A percentile compares a stretch with the other conserved stretches of the same genome.
These are phyloP conservation scores for Trametes elegans DNA, from an alignment of 768 basidiomycete genomes.

Conservation along the genomic window DNA sequence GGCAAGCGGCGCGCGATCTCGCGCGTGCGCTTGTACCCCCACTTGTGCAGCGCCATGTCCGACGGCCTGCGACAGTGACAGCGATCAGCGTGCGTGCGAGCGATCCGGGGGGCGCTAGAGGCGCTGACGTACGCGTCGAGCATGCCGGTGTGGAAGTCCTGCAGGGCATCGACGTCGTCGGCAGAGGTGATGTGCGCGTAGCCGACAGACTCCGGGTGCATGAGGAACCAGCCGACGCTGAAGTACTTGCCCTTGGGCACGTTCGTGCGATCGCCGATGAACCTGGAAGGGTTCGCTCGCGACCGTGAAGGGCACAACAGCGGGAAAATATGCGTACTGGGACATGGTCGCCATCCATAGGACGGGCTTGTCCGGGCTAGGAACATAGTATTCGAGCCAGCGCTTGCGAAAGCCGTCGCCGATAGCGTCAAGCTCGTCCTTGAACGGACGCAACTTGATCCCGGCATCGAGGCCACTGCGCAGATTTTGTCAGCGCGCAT, in stretches of 20 bases:
- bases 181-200: conserved; percentile 47
- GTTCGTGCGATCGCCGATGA: conserved; percentile 18
- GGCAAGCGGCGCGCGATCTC: conserved; percentile 58
- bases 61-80: too few relatives aligned
- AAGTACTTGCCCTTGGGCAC: conserved; percentile 29
- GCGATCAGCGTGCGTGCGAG: too few relatives aligned
- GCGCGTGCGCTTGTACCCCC: conserved; percentile 53
- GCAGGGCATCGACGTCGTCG: conserved; percentile 38
- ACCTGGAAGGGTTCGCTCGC: conserved; percentile 21
- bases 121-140: conserved; percentile 40
- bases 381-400: conserved; percentile 51
- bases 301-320: not conserved
- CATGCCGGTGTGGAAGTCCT: conserved; percentile 46
- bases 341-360: conserved; percentile 40
- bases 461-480: conserved; percentile 52
- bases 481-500: too few relatives aligned
- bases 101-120: too few relatives aligned
- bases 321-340: conserved; percentile 33
- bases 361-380: conserved; percentile 55
- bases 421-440: conserved; percentile 47
- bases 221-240: conserved; percentile 29
- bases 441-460: conserved; percentile 53
- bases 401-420: conserved; percentile 44
- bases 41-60: conserved; percentile 37
- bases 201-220: conserved; percentile 48